These are phyloP conservation scores for Arctium minus DNA, from an alignment of 129 eudicot genomes.

Conservation along the genomic window DNA sequence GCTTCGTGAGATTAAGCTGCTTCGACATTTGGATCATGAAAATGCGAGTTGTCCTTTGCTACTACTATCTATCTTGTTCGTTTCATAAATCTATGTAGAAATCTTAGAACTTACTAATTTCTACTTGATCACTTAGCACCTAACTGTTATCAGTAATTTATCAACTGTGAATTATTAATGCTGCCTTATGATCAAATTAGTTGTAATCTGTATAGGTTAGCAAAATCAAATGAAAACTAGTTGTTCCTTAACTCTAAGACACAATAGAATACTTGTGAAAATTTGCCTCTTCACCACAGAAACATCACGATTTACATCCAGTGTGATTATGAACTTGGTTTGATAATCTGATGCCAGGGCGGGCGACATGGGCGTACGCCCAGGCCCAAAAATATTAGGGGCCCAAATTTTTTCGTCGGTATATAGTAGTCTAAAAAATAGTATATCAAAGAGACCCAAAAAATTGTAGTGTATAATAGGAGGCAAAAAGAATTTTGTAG, in stretches of 20 bases:
- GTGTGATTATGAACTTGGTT: too few species aligned
- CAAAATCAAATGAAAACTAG: neutral
- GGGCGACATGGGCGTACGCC: too few species aligned
- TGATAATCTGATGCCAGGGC: too few species aligned
- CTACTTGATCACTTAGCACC: neutral
- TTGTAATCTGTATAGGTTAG: neutral
- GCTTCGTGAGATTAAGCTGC: slow-evolving; percentile 84
- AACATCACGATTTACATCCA: neutral
- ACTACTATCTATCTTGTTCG: neutral
- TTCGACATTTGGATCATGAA: slow-evolving; percentile 88
- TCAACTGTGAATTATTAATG: neutral
- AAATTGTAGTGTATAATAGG: too few species aligned
- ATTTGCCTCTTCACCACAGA: neutral
- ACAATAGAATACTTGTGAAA: neutral
- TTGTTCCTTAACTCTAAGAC: neutral
- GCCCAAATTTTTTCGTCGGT: too few species aligned
- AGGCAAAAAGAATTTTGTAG: too few species aligned
- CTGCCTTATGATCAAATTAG: neutral
- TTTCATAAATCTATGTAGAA: neutral
- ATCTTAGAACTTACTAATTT: neutral
- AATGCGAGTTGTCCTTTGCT: slow-evolving; percentile 42
- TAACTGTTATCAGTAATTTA: neutral
- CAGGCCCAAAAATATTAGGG: too few species aligned
- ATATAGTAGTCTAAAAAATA: too few species aligned
- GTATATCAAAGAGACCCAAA: too few species aligned